Conservation (phyloP, 129 eudicot genomes). For the Helichrysum umbraculigerum region DNA sequence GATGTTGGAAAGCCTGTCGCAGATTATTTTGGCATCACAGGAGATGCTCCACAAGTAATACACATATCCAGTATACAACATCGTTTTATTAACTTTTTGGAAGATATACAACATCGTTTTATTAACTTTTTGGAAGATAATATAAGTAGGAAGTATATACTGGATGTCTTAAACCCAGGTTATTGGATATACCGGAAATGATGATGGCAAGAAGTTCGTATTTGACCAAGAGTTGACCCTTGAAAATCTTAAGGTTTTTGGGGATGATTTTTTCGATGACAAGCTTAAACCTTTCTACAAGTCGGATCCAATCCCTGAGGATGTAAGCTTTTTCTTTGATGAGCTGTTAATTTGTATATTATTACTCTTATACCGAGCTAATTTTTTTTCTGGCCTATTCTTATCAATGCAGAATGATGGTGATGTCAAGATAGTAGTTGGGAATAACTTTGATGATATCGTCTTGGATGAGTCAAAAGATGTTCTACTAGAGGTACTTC, state of each 20-base stretch:
- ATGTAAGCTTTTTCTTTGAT: constrained; percentile 44
- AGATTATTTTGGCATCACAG: constrained; percentile 82
- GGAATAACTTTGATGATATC: constrained; percentile 84
- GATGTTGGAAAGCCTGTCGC: constrained; percentile 85
- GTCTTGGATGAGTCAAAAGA: constrained; percentile 94
- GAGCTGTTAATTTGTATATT: neutral
- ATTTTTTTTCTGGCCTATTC: neutral
- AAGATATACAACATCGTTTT: constrained; percentile 2
- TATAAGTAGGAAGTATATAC: constrained; percentile 3
- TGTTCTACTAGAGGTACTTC: constrained; percentile 85
- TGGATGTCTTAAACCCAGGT: constrained; percentile 47
- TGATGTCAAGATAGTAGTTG: constrained; percentile 93
- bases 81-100: neutral
- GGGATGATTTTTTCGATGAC: constrained; percentile 63
- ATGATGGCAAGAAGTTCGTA: constrained; percentile 60
- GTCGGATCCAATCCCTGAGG: constrained; percentile 87
- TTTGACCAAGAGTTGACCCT: constrained; percentile 59
- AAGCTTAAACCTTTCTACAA: constrained; percentile 79
- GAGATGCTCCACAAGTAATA: constrained; percentile 73
- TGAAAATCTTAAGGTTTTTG: constrained; percentile 70
- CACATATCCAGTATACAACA: neutral
- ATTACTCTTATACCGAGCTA: neutral
- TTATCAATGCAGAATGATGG: constrained; percentile 65
- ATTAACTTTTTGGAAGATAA: constrained; percentile 7
- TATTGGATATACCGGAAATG: constrained; percentile 70